phyloP scores from a whole-genome alignment of 208 protist species.

The Trypanosoma theileri region DNA sequence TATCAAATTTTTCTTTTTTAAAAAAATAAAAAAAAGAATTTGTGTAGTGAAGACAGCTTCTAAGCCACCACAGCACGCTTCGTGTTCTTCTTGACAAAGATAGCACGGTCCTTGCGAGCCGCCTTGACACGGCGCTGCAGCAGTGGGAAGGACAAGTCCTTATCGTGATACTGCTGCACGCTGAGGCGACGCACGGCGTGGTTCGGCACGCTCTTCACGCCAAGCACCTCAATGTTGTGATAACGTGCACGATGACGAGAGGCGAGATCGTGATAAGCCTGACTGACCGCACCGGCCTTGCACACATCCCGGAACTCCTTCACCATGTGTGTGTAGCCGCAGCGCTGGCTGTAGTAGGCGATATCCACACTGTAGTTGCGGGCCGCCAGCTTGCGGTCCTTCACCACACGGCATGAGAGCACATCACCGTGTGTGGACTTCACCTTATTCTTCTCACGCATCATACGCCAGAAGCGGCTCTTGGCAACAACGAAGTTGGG shows the following conservation, averaged over 20 bases:
- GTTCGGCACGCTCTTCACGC: constrained; percentile 88
- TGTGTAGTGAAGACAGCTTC: too few species aligned
- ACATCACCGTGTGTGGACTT: constrained; percentile 98
- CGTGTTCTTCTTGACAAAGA: constrained; percentile 85
- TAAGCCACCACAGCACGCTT: constrained; percentile 34
- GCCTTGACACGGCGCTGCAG: constrained; percentile 36
- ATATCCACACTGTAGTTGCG: constrained; percentile 99
- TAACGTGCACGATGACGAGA: constrained; percentile 95
- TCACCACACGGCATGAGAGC: constrained; percentile 92
- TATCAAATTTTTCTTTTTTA: too few species aligned
- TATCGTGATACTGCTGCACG: constrained; percentile 79
- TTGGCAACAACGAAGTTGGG: constrained; percentile 98
- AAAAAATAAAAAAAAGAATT: too few species aligned
- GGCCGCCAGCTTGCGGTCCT: constrained; percentile 95
- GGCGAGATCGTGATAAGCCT: constrained; percentile 98
- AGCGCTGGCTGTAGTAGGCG: constrained; percentile 98
- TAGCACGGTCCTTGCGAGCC: constrained; percentile 41
- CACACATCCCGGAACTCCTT: constrained; percentile 99
- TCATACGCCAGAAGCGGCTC: constrained; percentile 99
- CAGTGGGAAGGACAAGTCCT: constrained; percentile 94
- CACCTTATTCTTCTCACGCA: constrained; percentile 97
- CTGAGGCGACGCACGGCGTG: constrained; percentile 68
- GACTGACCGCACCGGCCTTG: constrained; percentile 94
- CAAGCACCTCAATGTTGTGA: constrained; percentile 96
- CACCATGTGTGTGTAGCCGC: constrained; percentile 99